Evolutionary conservation across 208 protist genomes (phyloP).

Genomic region (Tritrichomonas musculus): DNA sequence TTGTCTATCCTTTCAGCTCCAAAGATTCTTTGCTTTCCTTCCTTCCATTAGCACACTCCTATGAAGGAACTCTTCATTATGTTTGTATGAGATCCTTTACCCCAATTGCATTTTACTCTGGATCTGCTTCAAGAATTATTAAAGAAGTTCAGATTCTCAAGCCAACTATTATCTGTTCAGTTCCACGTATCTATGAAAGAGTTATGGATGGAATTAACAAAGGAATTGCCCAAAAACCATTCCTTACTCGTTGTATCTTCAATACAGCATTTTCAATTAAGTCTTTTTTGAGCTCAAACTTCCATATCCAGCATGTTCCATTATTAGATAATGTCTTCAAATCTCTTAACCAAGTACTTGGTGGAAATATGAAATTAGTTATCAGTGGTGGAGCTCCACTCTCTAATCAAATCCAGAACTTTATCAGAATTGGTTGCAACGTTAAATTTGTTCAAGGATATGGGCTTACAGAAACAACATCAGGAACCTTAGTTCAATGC

Average conservation of each 20-base stretch:
- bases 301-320: background rate
- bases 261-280: background rate
- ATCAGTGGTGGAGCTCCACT: conserved; percentile 23
- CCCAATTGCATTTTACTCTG: conserved; percentile 58
- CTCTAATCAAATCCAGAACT: background rate
- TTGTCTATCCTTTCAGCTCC: background rate
- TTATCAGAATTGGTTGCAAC: conserved; percentile 36
- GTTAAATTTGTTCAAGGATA: conserved; percentile 36
- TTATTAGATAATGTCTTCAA: background rate
- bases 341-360: background rate
- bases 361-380: background rate
- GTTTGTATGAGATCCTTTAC: conserved; percentile 33
- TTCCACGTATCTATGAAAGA: conserved; percentile 61
- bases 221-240: background rate
- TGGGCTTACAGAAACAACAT: conserved; percentile 38
- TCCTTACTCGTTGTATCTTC: background rate
- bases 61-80: background rate
- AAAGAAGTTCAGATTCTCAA: conserved; percentile 58
- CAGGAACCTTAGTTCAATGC: background rate
- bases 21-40: background rate
- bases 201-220: conserved; percentile 43
- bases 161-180: conserved; percentile 60
- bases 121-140: conserved; percentile 52
- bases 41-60: background rate
- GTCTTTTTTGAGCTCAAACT: background rate